phyloP scores from a whole-genome alignment of 1,139 yeast genomes.

The Scheffersomyces segobiensis region DNA sequence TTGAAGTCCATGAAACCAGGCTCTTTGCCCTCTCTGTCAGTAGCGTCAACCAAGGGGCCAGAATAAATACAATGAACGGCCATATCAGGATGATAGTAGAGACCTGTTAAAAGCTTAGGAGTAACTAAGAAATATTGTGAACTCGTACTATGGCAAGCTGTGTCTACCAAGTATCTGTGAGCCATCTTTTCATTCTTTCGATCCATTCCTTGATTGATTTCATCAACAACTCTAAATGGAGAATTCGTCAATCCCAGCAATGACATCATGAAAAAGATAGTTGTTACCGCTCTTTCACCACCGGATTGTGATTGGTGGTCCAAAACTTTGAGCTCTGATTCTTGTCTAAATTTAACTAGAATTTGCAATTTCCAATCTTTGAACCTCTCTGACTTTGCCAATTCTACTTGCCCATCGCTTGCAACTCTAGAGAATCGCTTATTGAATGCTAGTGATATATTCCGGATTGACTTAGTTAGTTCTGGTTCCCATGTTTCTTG shows the following conservation, averaged over 20 bases:
- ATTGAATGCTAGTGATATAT: slow-evolving; percentile 64
- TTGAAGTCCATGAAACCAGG: slow-evolving; percentile 33
- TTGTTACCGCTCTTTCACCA: slow-evolving; percentile 95
- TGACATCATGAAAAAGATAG: slow-evolving; percentile 87
- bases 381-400: slow-evolving; percentile 55
- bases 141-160: slow-evolving; percentile 66
- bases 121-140: slow-evolving; percentile 89
- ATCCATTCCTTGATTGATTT: slow-evolving; percentile 99
- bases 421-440: slow-evolving; percentile 72
- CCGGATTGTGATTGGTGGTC: slow-evolving; percentile 94
- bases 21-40: slow-evolving; percentile 15
- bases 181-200: slow-evolving; percentile 87
- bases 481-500: slow-evolving; percentile 59
- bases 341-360: slow-evolving; percentile 80
- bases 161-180: slow-evolving; percentile 81
- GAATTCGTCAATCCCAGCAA: slow-evolving; percentile 88
- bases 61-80: slow-evolving; percentile 87
- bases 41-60: slow-evolving; percentile 41
- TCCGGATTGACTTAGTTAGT: slow-evolving; percentile 48
- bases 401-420: slow-evolving; percentile 76
- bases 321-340: slow-evolving; percentile 64
- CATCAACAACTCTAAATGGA: slow-evolving; percentile 95
- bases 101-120: slow-evolving; percentile 81
- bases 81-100: slow-evolving; percentile 81
- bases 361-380: slow-evolving; percentile 85